phyloP scores from a whole-genome alignment of 2,329 filamentous ascomycete genomes.

The Alternaria hordeiaustralica region DNA sequence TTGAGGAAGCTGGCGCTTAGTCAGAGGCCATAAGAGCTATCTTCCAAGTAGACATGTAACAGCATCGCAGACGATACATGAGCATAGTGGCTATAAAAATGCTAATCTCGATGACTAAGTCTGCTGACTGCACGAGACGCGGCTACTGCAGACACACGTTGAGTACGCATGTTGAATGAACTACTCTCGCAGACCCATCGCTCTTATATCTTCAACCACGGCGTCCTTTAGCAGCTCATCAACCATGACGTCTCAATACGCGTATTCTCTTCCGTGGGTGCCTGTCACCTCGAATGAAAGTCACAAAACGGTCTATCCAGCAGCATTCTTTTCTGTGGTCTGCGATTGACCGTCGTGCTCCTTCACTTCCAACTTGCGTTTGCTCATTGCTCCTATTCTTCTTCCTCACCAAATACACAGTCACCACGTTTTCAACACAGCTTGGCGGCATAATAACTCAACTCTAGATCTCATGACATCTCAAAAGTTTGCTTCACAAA shows the following conservation, averaged over 20 bases:
- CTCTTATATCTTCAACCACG: background rate
- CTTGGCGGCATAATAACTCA: background rate
- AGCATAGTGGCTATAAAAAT: background rate
- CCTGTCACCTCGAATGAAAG: background rate
- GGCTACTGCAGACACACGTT: background rate
- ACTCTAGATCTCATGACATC: background rate
- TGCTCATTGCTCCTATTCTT: background rate
- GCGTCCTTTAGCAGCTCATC: background rate
- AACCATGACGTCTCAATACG: background rate
- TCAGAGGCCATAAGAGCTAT: background rate
- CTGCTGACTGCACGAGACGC: background rate
- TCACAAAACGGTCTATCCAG: background rate
- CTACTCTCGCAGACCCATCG: background rate
- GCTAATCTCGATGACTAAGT: background rate
- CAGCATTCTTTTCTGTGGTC: background rate
- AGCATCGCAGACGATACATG: background rate
- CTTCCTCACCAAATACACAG: background rate
- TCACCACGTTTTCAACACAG: background rate
- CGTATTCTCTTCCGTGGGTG: background rate
- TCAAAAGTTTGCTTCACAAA: background rate
- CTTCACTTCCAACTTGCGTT: background rate
- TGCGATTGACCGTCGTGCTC: background rate
- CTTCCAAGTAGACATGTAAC: background rate
- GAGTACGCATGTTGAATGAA: background rate
- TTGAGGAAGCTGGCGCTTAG: background rate